Base-by-base conservation (phyloP, 257 asterid species). In the Nicotiana tomentosiformis region DNA sequence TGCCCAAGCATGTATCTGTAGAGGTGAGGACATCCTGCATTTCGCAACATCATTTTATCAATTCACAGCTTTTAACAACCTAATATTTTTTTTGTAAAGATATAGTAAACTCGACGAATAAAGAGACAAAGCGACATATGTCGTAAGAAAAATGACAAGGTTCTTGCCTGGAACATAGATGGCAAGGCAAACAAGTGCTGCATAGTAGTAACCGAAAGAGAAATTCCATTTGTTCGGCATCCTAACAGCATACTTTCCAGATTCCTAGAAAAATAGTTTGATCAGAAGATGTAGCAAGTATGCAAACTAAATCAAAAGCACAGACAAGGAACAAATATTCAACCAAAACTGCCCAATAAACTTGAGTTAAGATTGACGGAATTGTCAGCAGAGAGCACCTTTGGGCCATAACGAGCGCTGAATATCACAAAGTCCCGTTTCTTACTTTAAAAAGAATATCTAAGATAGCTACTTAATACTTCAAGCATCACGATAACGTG, bases 181-280 rank as follows among this genome's bases (percentile, higher is more conserved):
- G 7, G 86, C 98, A 12, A 96, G 91, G 37, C 84, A 82, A 81
- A 86, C 35, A 18, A 94, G 39, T 32, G 98, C 94, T 46, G 68
- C 83, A 56, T 86, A 93, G 81, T 87, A 91, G 87, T 94, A 92
- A 90, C 93, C 98, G 43, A 93, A 93, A 23, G 95, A 88, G 81
- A 85, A 91, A 89, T 95, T 95, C 91, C 87, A 90, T 82, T 72
- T 85, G 84, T 95, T 95, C 15, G 98, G 99, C 98, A 95, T 91
- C 87, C 89, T 78, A 17, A 94, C 1, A 67, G 95, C 85, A 84
- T 87, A 95, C 39, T 90, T 95, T 18, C 80, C 93, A n/a, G 92
- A 85, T 67, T 88, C 93, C 91, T 88, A 84, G 43, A 82, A 35
- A 62, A 69, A 58, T 49, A 9, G 39, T 53, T 29, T 35, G 17